Evolutionary conservation across 768 basidiomycete genomes (phyloP).

Genomic region (Boletus rubropictus): DNA sequence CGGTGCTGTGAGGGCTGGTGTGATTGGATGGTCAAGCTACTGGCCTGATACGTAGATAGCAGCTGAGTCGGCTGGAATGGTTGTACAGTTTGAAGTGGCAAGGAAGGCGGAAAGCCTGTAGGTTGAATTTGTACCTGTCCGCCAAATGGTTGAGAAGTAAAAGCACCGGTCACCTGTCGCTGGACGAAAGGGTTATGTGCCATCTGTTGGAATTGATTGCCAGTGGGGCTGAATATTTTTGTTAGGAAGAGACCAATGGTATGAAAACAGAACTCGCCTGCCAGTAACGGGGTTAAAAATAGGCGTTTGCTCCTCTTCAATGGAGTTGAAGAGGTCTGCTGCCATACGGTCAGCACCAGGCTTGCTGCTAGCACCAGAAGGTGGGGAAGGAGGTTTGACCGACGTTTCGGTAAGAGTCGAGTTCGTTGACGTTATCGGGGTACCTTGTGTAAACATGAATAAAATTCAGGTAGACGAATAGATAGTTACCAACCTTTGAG

Average conservation of each 20-base stretch:
- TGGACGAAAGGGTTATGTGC: constrained; percentile 75
- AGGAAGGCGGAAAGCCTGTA: constrained; percentile 50
- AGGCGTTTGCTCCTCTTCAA: constrained; percentile 75
- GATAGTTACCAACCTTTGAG: constrained; percentile 12
- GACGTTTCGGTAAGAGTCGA: constrained; percentile 16
- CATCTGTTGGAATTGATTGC: constrained; percentile 49
- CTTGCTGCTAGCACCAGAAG: constrained; percentile 26
- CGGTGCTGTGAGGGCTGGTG: constrained; percentile 40
- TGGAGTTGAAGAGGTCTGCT: constrained; percentile 83
- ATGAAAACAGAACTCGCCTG: constrained; percentile 31
- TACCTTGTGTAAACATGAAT: constrained; percentile 11
- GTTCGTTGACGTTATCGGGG: constrained; percentile 16
- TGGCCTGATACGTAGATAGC: constrained; percentile 7
- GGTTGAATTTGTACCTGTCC: constrained; percentile 46
- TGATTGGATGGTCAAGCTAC: constrained; percentile 32
- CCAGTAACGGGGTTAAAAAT: constrained; percentile 61
- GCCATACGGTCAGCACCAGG: constrained; percentile 43
- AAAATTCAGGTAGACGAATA: not conserved
- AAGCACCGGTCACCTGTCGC: constrained; percentile 46
- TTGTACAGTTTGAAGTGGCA: constrained; percentile 34
- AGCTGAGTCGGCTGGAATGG: constrained; percentile 14
- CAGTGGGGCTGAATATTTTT: constrained; percentile 36
- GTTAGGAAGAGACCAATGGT: constrained; percentile 7
- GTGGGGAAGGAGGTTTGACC: constrained; percentile 23
- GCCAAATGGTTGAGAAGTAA: constrained; percentile 39